Percentiles rank a stretch among this genome's conserved stretches.
Evolutionary conservation across 2,329 filamentous ascomycete species (phyloP).

Genomic region (Sporothrix sp.): DNA sequence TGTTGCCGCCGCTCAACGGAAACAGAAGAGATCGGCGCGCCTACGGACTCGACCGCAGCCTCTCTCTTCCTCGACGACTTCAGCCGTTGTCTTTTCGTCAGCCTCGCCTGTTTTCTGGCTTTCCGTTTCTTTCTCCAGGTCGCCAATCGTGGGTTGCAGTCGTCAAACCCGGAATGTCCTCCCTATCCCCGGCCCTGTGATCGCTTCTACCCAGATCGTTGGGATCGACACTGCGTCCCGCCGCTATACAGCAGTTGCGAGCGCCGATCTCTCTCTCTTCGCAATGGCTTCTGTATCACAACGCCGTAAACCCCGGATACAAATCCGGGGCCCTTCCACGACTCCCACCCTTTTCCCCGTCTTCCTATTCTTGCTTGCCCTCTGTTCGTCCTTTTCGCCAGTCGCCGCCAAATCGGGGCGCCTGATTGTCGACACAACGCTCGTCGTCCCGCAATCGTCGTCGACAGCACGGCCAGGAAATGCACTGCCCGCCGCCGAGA

Average conservation of each 20-base stretch:
- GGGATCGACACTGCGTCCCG: constrained; percentile 11
- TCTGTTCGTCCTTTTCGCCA: constrained; percentile 19
- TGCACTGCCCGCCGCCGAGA: constrained; percentile 23
- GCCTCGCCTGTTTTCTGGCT: neutral
- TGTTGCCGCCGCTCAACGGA: too few species aligned
- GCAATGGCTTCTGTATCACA: constrained; percentile 12
- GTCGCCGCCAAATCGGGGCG: constrained; percentile 12
- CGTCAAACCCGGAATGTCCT: constrained; percentile 8
- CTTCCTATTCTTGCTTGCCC: constrained; percentile 20
- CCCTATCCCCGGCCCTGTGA: neutral
- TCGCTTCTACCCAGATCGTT: constrained; percentile 1
- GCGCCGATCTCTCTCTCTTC: constrained; percentile 7
- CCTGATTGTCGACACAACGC: neutral
- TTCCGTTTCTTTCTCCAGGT: neutral
- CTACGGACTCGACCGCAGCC: too few species aligned
- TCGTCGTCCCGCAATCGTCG: constrained; percentile 18
- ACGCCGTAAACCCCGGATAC: constrained; percentile 20
- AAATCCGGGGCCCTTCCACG: constrained; percentile 20
- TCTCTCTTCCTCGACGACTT: neutral
- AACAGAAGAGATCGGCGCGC: too few species aligned
- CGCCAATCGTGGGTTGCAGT: neutral
- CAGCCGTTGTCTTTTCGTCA: too few species aligned
- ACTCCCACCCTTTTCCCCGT: too few species aligned
- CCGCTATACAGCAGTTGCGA: constrained; percentile 1
- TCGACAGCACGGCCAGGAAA: constrained; percentile 13